Evolutionary conservation across 148 eudicot species (phyloP), one percentile per base, ranked within the genome.

Genomic region (Hydrangea macrophylla): DNA sequence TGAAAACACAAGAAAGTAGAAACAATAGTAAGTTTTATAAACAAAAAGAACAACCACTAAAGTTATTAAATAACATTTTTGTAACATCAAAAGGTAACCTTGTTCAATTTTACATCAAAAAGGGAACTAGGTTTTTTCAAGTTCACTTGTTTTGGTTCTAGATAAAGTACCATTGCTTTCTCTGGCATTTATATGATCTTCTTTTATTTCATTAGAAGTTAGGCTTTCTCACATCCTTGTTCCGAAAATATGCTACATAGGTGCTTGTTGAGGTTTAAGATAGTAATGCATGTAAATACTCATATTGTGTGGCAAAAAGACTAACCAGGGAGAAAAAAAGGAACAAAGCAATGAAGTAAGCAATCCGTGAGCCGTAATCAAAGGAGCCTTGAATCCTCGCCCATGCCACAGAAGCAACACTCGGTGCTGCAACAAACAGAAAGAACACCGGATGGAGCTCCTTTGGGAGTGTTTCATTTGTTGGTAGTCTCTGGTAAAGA

Each of bases 371-470:
- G 5, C 89, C 98, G 71, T 73, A 73, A 72, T 82, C 92, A 17
- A 90, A 88, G 9, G 88, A 80, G 6, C 96, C 98, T 39, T 88
- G 85, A 30, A 94, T 86, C 20, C 26, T 82, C 12, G 92, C 91
- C 98, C 98, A 94, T 5, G 98, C 98, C 88, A 90, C 82, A 0
- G 97, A 85, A 44, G 97, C 96, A 12, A 86, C 89, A 74, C 92
- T 88, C n/a, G 97, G 97, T 15, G 86, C 92, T 9, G 96, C 98
- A 24, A 90, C 89, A 70, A 94, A 94, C 65, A 94, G 84, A 70
- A 88, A 94, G 80, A 90, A 94, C 44, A 90, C 96, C 0, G 98
- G 98, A 68, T 94, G 98, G 40, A 94, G 89, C 57, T 94, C 98
- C 79, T 90, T 94, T 0, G 98, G 98, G 23, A 94, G 81, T 3